These are phyloP conservation scores for Hypocreales sp. DNA, from an alignment of 2,329 filamentous ascomycete species.

Conservation along the genomic window DNA sequence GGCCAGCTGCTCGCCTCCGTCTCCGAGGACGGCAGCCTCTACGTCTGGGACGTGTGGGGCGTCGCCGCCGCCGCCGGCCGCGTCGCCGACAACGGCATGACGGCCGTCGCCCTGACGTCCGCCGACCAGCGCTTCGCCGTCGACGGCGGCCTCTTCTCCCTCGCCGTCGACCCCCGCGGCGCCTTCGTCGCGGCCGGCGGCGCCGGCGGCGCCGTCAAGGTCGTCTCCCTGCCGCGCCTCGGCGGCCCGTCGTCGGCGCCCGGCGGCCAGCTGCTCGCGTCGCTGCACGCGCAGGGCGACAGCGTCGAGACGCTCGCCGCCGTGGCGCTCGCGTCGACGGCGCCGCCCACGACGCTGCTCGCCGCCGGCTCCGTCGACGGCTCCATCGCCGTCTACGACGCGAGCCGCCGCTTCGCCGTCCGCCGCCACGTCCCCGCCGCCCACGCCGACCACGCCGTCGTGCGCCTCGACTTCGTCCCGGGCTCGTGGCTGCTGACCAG, in stretches of 20 bases:
- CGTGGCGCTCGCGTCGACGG: constrained; percentile 25
- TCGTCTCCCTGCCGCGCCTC: constrained; percentile 66
- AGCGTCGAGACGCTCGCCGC: constrained; percentile 67
- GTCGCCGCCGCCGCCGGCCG: constrained; percentile 46
- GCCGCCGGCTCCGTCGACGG: constrained; percentile 57
- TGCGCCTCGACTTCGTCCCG: constrained; percentile 79
- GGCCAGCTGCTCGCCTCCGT: constrained; percentile 78
- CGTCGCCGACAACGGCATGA: constrained; percentile 36
- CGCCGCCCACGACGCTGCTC: constrained; percentile 36
- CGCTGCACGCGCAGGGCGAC: constrained; percentile 61
- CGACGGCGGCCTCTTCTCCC: constrained; percentile 78
- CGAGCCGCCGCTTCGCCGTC: constrained; percentile 73
- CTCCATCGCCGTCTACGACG: constrained; percentile 75
- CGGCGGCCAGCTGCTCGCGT: constrained; percentile 56
- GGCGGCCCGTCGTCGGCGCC: constrained; percentile 23
- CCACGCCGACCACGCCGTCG: constrained; percentile 78
- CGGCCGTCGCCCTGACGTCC: constrained; percentile 62
- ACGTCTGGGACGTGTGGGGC: constrained; percentile 87
- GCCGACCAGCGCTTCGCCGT: constrained; percentile 83
- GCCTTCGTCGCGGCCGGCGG: constrained; percentile 75
- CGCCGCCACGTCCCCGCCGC: constrained; percentile 67
- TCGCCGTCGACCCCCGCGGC: constrained; percentile 68
- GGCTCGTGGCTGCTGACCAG: constrained; percentile 60
- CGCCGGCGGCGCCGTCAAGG: constrained; percentile 69
- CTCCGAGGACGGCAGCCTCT: constrained; percentile 73